These are phyloP conservation scores for Dactylellina parvicollis DNA, from an alignment of 2,329 filamentous ascomycete genomes.

Conservation along the genomic window DNA sequence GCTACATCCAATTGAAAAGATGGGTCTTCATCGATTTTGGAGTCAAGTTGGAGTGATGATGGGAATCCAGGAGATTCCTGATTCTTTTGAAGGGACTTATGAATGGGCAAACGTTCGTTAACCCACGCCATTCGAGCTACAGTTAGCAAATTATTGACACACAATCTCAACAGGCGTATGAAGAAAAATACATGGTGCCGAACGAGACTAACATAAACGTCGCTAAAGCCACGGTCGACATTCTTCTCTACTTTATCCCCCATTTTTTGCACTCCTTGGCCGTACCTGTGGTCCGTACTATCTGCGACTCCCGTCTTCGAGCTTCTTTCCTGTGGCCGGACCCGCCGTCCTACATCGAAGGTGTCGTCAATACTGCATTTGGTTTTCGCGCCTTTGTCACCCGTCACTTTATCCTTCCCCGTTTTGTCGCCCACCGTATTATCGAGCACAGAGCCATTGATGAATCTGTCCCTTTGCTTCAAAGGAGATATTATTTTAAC, in stretches of 20 bases:
- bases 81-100: constrained; percentile 65
- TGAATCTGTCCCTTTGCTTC: constrained; percentile 61
- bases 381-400: constrained; percentile 67
- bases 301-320: constrained; percentile 64
- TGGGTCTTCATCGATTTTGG: constrained; percentile 76
- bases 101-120: constrained; percentile 64
- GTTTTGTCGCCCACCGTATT: constrained; percentile 63
- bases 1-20: constrained; percentile 73
- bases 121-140: not conserved
- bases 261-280: constrained; percentile 62
- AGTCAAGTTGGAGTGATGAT: constrained; percentile 76
- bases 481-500: constrained; percentile 64
- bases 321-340: constrained; percentile 31
- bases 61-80: constrained; percentile 68
- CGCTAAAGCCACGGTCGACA: constrained; percentile 69
- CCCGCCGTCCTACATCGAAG: constrained; percentile 56
- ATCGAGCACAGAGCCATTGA: constrained; percentile 66
- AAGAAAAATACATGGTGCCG: constrained; percentile 69
- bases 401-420: constrained; percentile 71
- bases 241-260: constrained; percentile 70
- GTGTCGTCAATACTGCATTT: constrained; percentile 65
- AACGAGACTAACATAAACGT: constrained; percentile 65
- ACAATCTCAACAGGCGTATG: constrained; percentile 64
- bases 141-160: not conserved
- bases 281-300: constrained; percentile 67